A percentile compares a stretch with the other conserved stretches of the same genome.
Conservation (phyloP, 768 basidiomycete species). For the Boletus vermiculosoides region DNA sequence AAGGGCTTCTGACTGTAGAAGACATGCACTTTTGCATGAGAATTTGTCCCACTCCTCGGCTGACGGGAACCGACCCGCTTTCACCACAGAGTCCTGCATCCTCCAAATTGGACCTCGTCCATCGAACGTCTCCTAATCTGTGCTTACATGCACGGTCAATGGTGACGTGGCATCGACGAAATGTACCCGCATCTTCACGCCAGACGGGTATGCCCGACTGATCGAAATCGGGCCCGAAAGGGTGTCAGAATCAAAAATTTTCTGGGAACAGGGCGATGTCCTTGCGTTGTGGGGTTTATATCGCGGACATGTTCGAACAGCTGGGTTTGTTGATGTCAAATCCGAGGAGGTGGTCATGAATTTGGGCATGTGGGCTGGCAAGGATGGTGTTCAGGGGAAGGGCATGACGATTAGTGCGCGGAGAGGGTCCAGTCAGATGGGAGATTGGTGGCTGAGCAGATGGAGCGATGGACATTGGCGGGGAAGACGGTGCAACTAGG, state of each 20-base stretch:
- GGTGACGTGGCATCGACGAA: conserved; percentile 26
- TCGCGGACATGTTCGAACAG: conserved; percentile 20
- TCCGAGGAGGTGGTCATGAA: conserved; percentile 18
- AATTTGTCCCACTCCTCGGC: too few species aligned
- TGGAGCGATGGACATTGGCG: conserved; percentile 15
- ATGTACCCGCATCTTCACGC: conserved; percentile 31
- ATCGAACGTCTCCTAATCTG: conserved; percentile 33
- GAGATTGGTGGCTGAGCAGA: conserved; percentile 10
- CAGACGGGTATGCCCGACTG: conserved; percentile 35
- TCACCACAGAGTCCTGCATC: background rate
- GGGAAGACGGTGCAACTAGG: too few species aligned
- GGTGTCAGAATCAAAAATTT: conserved; percentile 14
- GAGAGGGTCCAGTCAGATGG: conserved; percentile 16
- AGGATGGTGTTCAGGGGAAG: conserved; percentile 20
- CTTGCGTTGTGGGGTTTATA: conserved; percentile 6
- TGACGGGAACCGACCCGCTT: too few species aligned
- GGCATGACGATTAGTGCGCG: conserved; percentile 17
- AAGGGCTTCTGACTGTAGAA: too few species aligned
- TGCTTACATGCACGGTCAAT: conserved; percentile 30
- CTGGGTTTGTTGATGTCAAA: conserved; percentile 20
- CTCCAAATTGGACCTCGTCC: conserved; percentile 31
- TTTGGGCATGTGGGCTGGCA: conserved; percentile 26
- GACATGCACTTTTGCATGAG: too few species aligned
- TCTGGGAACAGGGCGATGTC: conserved; percentile 8
- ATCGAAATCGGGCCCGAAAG: conserved; percentile 26